These are phyloP conservation scores for Serendipita sp. DNA, from an alignment of 768 basidiomycete species.

Conservation along the genomic window DNA sequence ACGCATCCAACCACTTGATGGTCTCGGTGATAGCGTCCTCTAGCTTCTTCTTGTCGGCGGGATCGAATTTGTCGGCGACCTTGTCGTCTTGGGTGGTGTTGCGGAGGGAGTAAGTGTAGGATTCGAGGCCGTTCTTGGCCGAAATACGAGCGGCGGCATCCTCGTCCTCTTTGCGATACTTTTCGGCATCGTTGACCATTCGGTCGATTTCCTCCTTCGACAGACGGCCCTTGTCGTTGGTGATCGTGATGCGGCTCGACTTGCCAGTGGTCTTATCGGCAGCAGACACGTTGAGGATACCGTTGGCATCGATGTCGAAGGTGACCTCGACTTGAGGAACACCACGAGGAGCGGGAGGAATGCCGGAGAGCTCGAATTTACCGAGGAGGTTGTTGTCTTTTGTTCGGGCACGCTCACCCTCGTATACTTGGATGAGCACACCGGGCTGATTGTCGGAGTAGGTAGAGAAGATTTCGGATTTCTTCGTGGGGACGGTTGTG, in stretches of 20 bases:
- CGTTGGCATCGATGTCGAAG: slow-evolving; percentile 95
- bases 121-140: slow-evolving; percentile 86
- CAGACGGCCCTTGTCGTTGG: slow-evolving; percentile 91
- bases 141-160: slow-evolving; percentile 68
- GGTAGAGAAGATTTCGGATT: slow-evolving; percentile 96
- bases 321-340: slow-evolving; percentile 96
- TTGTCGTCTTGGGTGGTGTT: slow-evolving; percentile 77
- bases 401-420: slow-evolving; percentile 95
- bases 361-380: slow-evolving; percentile 94
- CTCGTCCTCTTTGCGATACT: slow-evolving; percentile 77
- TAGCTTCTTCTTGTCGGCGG: slow-evolving; percentile 72
- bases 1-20: slow-evolving; percentile 71
- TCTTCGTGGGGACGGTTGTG: slow-evolving; percentile 97
- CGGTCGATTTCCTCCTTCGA: slow-evolving; percentile 97
- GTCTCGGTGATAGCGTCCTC: slow-evolving; percentile 67
- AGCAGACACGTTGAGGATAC: slow-evolving; percentile 90
- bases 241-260: slow-evolving; percentile 85
- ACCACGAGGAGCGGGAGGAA: slow-evolving; percentile 89
- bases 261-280: slow-evolving; percentile 95
- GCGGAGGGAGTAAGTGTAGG: slow-evolving; percentile 88
- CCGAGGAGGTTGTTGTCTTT: slow-evolving; percentile 98
- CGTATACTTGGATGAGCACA: slow-evolving; percentile 95
- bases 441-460: slow-evolving; percentile 98
- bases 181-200: slow-evolving; percentile 91
- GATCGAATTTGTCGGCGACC: slow-evolving; percentile 73